phyloP scores from a whole-genome alignment of 805 yeast species.

The Saturnispora zaruensis region DNA sequence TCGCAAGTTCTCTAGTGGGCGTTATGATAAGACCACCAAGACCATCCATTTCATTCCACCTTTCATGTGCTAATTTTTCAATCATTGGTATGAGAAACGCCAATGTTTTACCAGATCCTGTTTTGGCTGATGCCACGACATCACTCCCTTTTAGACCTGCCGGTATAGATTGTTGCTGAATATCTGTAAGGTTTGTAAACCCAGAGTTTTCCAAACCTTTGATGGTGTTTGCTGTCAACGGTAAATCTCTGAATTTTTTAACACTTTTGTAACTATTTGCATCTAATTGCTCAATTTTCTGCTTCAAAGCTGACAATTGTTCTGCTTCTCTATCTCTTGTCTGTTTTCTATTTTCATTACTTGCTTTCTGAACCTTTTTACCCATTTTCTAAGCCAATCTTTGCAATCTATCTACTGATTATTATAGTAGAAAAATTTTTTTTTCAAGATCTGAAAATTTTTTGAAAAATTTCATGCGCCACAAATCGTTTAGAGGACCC shows the following conservation, averaged over 20 bases:
- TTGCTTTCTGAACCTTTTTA: slow-evolving; percentile 21
- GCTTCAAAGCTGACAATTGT: slow-evolving; percentile 36
- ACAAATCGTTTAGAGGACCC: background rate
- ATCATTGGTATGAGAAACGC: slow-evolving; percentile 79
- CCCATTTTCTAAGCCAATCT: slow-evolving; percentile 19
- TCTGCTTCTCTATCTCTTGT: slow-evolving; percentile 27
- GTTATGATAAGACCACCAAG: slow-evolving; percentile 84
- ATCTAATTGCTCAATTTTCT: slow-evolving; percentile 47
- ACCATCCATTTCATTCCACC: slow-evolving; percentile 80
- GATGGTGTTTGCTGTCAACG: slow-evolving; percentile 54
- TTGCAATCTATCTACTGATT: background rate
- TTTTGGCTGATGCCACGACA: slow-evolving; percentile 78
- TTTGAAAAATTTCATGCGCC: slow-evolving; percentile 4
- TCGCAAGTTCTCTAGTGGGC: slow-evolving; percentile 87
- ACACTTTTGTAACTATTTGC: slow-evolving; percentile 28
- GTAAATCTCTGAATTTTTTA: slow-evolving; percentile 66
- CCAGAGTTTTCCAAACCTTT: slow-evolving; percentile 74
- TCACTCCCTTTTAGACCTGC: slow-evolving; percentile 69
- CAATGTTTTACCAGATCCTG: slow-evolving; percentile 86
- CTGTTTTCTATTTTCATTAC: slow-evolving; percentile 25
- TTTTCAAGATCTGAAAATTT: background rate
- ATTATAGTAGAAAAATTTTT: background rate
- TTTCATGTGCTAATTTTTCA: slow-evolving; percentile 56
- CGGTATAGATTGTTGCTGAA: slow-evolving; percentile 75
- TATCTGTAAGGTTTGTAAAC: slow-evolving; percentile 73